These are phyloP conservation scores for Candida vaughaniae DNA, from an alignment of 805 yeast species.

Conservation along the genomic window DNA sequence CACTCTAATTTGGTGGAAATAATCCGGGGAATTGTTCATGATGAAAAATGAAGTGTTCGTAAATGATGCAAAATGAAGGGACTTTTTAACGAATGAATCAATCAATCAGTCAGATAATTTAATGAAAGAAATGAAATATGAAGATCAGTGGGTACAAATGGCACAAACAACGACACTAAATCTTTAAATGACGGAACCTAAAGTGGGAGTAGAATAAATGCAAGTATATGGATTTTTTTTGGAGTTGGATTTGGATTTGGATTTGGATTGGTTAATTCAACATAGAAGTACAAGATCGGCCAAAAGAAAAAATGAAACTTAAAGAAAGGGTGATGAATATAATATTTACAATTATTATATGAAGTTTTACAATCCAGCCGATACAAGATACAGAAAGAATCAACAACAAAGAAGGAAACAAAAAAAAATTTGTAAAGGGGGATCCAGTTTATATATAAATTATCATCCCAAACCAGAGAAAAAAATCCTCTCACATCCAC, in stretches of 20 bases:
- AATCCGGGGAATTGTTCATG: slow-evolving; percentile 27
- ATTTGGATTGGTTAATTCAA: neutral
- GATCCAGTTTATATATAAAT: neutral
- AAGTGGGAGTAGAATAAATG: too few relatives aligned
- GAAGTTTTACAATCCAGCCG: neutral
- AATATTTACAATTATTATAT: neutral
- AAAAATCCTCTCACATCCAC: too few relatives aligned
- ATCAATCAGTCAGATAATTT: slow-evolving; percentile 6
- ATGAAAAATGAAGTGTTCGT: slow-evolving; percentile 1
- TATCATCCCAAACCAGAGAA: neutral
- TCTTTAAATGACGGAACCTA: too few relatives aligned
- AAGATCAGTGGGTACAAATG: neutral
- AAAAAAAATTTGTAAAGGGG: neutral
- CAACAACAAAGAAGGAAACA: neutral
- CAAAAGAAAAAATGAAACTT: neutral
- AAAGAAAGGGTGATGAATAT: neutral
- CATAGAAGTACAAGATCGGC: neutral
- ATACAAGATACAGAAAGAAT: neutral
- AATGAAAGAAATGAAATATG: slow-evolving; percentile 10
- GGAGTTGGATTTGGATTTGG: neutral
- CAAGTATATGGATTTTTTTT: neutral
- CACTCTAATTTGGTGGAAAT: slow-evolving; percentile 32
- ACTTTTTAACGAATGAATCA: slow-evolving; percentile 9
- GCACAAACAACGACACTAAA: too few relatives aligned
- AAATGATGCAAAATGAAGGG: slow-evolving; percentile 4